Evolutionary conservation across 108 stramenopile genomes (phyloP).

Genomic region (Parmales sp.): DNA sequence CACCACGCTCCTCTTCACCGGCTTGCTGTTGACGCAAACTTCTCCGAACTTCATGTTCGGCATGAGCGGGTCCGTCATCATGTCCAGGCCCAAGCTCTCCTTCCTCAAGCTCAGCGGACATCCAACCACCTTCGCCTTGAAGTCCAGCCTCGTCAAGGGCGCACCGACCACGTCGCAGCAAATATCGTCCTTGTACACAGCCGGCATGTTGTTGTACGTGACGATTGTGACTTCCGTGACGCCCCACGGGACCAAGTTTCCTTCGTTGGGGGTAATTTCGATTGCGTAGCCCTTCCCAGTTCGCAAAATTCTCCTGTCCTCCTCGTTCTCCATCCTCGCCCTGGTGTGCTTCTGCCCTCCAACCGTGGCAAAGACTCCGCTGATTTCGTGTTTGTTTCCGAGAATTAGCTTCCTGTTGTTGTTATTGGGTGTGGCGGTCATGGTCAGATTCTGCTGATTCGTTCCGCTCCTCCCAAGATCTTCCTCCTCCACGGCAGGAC

Average conservation of each 20-base stretch:
- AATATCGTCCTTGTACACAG: conserved; percentile 31
- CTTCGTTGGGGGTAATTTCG: conserved; percentile 18
- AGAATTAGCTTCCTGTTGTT: conserved; percentile 6
- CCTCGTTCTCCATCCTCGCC: conserved; percentile 18
- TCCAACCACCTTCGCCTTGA: conserved; percentile 22
- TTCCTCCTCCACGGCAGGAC: background rate
- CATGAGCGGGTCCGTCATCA: background rate
- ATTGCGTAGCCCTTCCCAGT: conserved; percentile 29
- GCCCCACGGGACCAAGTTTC: conserved; percentile 34
- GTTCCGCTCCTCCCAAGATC: background rate
- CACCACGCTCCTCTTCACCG: background rate
- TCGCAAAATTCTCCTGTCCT: conserved; percentile 25
- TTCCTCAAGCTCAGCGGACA: conserved; percentile 26
- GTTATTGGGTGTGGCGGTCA: background rate
- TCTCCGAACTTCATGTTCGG: conserved; percentile 9
- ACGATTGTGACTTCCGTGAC: conserved; percentile 22
- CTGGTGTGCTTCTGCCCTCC: conserved; percentile 20
- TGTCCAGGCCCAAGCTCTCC: conserved; percentile 27
- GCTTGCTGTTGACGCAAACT: background rate
- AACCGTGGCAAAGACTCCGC: conserved; percentile 15
- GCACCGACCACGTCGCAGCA: conserved; percentile 15
- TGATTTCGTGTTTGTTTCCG: conserved; percentile 13
- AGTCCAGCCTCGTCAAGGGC: conserved; percentile 13
- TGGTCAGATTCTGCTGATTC: background rate
- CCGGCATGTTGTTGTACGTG: conserved; percentile 43